Evolutionary conservation across 2,329 filamentous ascomycete genomes (phyloP).

Genomic region (Trichoderma sp.): DNA sequence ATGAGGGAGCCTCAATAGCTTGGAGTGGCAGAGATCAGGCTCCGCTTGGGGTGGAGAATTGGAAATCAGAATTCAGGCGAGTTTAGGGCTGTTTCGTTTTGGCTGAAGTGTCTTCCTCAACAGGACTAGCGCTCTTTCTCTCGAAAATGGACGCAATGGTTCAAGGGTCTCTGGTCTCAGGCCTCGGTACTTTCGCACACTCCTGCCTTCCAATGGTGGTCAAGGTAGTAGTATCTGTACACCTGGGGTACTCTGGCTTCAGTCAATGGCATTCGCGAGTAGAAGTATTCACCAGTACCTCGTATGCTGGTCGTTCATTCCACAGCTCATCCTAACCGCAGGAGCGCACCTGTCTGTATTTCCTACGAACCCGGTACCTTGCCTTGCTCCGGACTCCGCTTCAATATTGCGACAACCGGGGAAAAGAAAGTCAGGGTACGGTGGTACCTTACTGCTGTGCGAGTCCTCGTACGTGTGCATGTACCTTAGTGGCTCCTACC

Average conservation of each 20-base stretch:
- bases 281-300: background rate
- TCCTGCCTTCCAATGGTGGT: background rate
- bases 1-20: conserved; percentile 4
- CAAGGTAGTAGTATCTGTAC: background rate
- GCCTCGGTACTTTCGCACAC: background rate
- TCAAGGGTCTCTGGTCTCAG: background rate
- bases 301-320: background rate
- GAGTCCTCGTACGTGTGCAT: too few relatives aligned
- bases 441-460: background rate
- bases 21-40: conserved; percentile 12
- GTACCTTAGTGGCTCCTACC: too few relatives aligned
- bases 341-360: background rate
- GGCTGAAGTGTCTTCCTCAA: background rate
- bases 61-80: background rate
- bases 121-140: background rate
- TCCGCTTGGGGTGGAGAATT: conserved; percentile 1
- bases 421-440: background rate
- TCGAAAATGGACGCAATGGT: background rate
- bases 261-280: background rate
- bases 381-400: background rate
- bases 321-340: background rate
- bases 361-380: background rate
- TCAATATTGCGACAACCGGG: background rate
- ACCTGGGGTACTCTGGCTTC: background rate
- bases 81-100: background rate